Conservation (phyloP, 805 yeast species). For the Scheffersomyces ergatensis region DNA sequence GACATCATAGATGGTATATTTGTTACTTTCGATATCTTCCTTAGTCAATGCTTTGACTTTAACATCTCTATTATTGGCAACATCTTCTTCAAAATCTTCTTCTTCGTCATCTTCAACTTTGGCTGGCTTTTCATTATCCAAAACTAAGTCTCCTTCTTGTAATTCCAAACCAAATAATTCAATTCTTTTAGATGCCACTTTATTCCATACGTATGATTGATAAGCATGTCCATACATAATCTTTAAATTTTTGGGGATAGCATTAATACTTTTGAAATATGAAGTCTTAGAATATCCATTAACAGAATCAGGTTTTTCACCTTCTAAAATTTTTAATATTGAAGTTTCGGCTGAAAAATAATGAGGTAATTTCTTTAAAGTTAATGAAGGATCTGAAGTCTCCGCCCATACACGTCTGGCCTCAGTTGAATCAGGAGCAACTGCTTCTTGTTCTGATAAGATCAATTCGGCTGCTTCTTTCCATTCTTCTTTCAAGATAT, state of each 20-base stretch:
- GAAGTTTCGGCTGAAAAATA: conserved; percentile 83
- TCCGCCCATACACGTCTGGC: conserved; percentile 82
- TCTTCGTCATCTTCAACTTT: conserved; percentile 7
- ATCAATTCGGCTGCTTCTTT: conserved; percentile 74
- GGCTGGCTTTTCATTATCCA: conserved; percentile 20
- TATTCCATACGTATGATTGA: conserved; percentile 94
- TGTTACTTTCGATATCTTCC: conserved; percentile 61
- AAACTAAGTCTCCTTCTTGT: conserved; percentile 79
- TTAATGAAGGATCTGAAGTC: conserved; percentile 60
- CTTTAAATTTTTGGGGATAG: conserved; percentile 87
- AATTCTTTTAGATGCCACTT: conserved; percentile 75
- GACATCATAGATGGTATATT: conserved; percentile 72
- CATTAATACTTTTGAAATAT: conserved; percentile 79
- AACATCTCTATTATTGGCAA: conserved; percentile 51
- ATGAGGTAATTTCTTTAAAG: conserved; percentile 79
- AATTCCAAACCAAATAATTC: conserved; percentile 65
- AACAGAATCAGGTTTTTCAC: conserved; percentile 43
- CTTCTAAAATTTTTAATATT: conserved; percentile 59
- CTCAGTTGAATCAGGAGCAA: conserved; percentile 76
- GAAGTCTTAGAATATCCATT: conserved; percentile 49
- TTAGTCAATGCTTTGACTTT: conserved; percentile 75
- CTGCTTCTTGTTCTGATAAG: conserved; percentile 81
- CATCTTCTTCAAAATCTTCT: conserved; percentile 67
- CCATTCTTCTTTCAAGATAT: conserved; percentile 72
- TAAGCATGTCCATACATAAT: conserved; percentile 97